Conservation (phyloP, 2,329 filamentous ascomycete species). For the Epichloe gansuensis region DNA sequence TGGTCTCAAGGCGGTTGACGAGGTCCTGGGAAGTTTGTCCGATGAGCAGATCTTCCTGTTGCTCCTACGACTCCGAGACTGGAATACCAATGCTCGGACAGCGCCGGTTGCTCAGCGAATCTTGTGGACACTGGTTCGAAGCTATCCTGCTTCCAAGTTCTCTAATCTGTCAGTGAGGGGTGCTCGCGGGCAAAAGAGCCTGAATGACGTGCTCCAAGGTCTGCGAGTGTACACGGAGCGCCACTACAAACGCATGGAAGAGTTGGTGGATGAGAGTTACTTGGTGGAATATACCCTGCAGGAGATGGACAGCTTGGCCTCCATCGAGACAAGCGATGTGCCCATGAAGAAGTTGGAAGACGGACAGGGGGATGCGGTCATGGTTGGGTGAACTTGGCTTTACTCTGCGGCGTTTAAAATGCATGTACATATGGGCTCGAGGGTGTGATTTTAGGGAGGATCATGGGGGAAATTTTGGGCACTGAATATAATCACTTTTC, state of each 20-base stretch:
- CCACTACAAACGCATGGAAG: slow-evolving; percentile 81
- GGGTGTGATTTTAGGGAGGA: background rate
- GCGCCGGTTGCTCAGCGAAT: slow-evolving; percentile 77
- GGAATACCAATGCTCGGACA: slow-evolving; percentile 92
- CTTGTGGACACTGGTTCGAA: slow-evolving; percentile 63
- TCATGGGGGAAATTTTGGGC: background rate
- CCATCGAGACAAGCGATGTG: slow-evolving; percentile 23
- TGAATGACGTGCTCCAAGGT: slow-evolving; percentile 79
- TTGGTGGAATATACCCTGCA: slow-evolving; percentile 83
- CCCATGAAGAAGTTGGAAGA: slow-evolving; percentile 24
- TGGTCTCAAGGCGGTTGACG: slow-evolving; percentile 61
- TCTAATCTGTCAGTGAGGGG: slow-evolving; percentile 53
- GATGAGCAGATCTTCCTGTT: slow-evolving; percentile 79
- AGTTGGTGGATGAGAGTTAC: slow-evolving; percentile 87
- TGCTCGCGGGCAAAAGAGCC: slow-evolving; percentile 45
- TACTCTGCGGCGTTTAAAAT: background rate
- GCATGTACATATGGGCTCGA: background rate
- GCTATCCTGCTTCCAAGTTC: slow-evolving; percentile 67
- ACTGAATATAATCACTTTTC: too few relatives aligned
- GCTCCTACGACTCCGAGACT: slow-evolving; percentile 74
- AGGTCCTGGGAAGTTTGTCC: slow-evolving; percentile 65
- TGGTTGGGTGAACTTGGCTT: slow-evolving; percentile 1
- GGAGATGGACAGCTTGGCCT: slow-evolving; percentile 72
- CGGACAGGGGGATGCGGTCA: slow-evolving; percentile 9
- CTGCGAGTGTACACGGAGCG: slow-evolving; percentile 82